These are phyloP conservation scores for Helichrysum umbraculigerum DNA, from an alignment of 129 eudicot species.

Conservation along the genomic window DNA sequence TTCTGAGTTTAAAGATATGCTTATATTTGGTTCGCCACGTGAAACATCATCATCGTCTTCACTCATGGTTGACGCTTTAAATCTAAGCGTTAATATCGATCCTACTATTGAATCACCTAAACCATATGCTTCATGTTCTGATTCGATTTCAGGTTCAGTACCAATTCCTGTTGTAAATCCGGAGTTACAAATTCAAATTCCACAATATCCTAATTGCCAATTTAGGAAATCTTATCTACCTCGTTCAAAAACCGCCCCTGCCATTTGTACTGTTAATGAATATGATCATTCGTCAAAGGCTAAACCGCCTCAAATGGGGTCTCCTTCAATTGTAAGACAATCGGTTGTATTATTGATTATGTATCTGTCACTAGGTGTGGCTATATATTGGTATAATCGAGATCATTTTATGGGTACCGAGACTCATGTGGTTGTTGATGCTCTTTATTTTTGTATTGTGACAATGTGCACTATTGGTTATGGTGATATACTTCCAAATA, in stretches of 20 bases:
- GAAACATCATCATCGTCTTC: conserved; percentile 45
- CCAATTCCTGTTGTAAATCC: conserved; percentile 13
- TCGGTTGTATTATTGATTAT: conserved; percentile 49
- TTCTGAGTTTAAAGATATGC: conserved; percentile 62
- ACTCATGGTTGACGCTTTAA: conserved; percentile 48
- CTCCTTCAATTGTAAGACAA: conserved; percentile 50
- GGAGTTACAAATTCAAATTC: conserved; percentile 20
- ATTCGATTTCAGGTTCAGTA: neutral
- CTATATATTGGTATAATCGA: conserved; percentile 48
- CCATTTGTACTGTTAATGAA: conserved; percentile 51
- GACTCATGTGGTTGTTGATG: conserved; percentile 70
- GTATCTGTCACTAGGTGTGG: conserved; percentile 55
- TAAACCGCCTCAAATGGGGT: conserved; percentile 31
- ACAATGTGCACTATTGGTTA: conserved; percentile 53
- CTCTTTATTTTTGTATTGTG: conserved; percentile 62
- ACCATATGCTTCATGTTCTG: conserved; percentile 9
- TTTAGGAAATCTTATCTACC: conserved; percentile 31
- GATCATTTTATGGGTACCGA: conserved; percentile 42
- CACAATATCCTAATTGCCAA: conserved; percentile 6
- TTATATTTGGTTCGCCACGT: conserved; percentile 64
- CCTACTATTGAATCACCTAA: neutral
- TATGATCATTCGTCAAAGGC: neutral
- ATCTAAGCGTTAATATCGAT: conserved; percentile 26
- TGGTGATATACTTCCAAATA: conserved; percentile 69
- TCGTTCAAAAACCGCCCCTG: conserved; percentile 72